These are phyloP conservation scores for Imleria badia DNA, from an alignment of 768 basidiomycete species.

Conservation along the genomic window DNA sequence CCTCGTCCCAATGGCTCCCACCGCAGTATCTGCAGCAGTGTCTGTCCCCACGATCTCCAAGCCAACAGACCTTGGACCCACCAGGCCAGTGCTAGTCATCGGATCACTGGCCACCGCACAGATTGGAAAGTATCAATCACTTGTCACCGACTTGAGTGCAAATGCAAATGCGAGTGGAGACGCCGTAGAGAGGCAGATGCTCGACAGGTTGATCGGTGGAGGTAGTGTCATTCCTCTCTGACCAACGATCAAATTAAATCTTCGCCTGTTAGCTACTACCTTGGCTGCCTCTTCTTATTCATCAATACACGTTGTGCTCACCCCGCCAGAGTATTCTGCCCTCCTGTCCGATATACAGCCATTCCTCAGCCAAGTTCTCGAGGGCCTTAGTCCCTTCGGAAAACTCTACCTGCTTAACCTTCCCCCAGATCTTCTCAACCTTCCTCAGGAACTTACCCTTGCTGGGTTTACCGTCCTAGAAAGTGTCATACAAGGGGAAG, in stretches of 20 bases:
- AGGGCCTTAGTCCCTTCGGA: slow-evolving; percentile 64
- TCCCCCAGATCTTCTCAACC: slow-evolving; percentile 38
- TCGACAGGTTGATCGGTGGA: slow-evolving; percentile 79
- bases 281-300: slow-evolving; percentile 56
- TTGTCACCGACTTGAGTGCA: slow-evolving; percentile 59
- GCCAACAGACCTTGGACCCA: slow-evolving; percentile 22
- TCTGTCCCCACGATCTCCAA: slow-evolving; percentile 16
- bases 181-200: slow-evolving; percentile 72
- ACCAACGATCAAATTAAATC: slow-evolving; percentile 3
- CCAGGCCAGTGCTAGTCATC: slow-evolving; percentile 65
- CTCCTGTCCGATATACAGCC: slow-evolving; percentile 51
- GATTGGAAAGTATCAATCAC: slow-evolving; percentile 74
- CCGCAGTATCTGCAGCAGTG: slow-evolving; percentile 44
- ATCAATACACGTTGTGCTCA: slow-evolving; percentile 67
- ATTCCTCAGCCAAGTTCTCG: slow-evolving; percentile 60
- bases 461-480: slow-evolving; percentile 65
- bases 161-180: slow-evolving; percentile 37
- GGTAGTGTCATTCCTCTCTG: slow-evolving; percentile 43
- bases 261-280: slow-evolving; percentile 48
- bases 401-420: slow-evolving; percentile 66
- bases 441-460: slow-evolving; percentile 60
- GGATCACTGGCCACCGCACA: slow-evolving; percentile 77
- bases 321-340: slow-evolving; percentile 57
- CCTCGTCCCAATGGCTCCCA: slow-evolving; percentile 53
- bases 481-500: slow-evolving; percentile 31